Evolutionary conservation across 2,329 filamentous ascomycete species (phyloP).

Genomic region (Pseudophaeomoniella oleicola): DNA sequence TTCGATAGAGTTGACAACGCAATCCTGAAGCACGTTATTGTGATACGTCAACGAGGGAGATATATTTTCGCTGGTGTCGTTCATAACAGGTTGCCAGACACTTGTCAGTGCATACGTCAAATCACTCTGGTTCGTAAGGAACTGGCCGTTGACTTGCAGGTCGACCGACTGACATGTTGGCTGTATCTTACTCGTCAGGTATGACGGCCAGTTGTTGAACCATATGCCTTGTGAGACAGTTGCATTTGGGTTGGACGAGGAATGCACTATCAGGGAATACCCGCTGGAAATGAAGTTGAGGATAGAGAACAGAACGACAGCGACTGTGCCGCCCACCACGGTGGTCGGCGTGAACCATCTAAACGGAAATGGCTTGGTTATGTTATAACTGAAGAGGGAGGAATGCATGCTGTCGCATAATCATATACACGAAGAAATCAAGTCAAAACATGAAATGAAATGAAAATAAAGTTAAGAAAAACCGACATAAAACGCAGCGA

Average conservation of each 20-base stretch:
- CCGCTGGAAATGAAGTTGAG: conserved; percentile 4
- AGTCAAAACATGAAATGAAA: no score
- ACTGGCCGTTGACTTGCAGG: conserved; percentile 3
- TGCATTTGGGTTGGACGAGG: conserved; percentile 4
- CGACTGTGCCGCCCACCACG: conserved; percentile 3
- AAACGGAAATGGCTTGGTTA: conserved; percentile 6
- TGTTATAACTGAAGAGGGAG: conserved; percentile 4
- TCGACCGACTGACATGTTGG: conserved; percentile 4
- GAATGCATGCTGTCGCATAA: no score
- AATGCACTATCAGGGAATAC: conserved; percentile 2
- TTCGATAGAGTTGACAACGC: conserved; percentile 3
- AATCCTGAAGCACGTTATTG: conserved; percentile 5
- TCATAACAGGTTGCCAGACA: conserved; percentile 1
- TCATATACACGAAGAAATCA: no score
- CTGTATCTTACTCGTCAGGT: conserved; percentile 2
- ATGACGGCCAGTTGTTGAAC: conserved; percentile 4
- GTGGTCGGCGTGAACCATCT: conserved; percentile 6
- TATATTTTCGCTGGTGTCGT: background rate
- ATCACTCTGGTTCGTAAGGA: conserved; percentile 6
- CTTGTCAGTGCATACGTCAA: conserved; percentile 5
- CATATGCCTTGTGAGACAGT: conserved; percentile 2
- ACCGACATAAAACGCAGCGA: no score
- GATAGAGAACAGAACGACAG: conserved; percentile 5
- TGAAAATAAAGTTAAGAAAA: no score
- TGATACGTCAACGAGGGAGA: conserved; percentile 4